Base-by-base conservation (phyloP, 805 yeast species). In the Sugiyamaella valdiviana region DNA sequence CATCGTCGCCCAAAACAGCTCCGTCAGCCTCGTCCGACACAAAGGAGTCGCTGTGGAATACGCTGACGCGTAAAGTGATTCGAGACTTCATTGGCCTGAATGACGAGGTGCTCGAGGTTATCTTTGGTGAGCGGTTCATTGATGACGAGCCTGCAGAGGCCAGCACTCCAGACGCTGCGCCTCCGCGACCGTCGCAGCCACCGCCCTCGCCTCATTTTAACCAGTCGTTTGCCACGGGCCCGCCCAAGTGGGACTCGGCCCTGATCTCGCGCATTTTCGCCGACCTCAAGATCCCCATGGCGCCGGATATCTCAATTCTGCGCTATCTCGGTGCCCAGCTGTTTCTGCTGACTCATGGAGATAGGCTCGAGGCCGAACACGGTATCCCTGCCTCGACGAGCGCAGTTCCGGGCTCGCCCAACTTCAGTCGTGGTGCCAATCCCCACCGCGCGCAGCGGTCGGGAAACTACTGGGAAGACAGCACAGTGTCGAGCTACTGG, bases 101-200 rank as follows among this genome's bases (percentile, higher is more conserved):
- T 49, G 69, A 67, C 45, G 59, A 62, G 41, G 63, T 67, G 6
- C 52, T 67, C 45, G 70, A 65, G 49, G 59, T 67, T 22, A 54
- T 68, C 7, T 60, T 65, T 42, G 64, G 67, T 20, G 57, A 53
- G 32, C 57, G 59, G 24, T 56, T 57, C 39, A 44, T 53, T 5
- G 40, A 10, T 7, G 38, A 23, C 26, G 17, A 15, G 26, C 29
- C 36, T 12, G 23, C 48, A 2, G 20, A 39, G 12, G 16, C 40
- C 36, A 17, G 32, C 22, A 36, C 16, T 36, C 19, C 16, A 39
- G 3, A 6, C 23, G 7, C 22, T 10, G 23, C 15, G 21, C 16
- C n/a, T 5, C 14, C 21, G 6, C n/a, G 14, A 7, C 32, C 17
- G 7, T 9, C 6, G n/a, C 39, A 43, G 6, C 35, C 9, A 36